A percentile compares a stretch with the other conserved stretches of the same genome.
Evolutionary conservation across 2,329 filamentous ascomycete species (phyloP).

Genomic region (Verticillium zaregamsianum): DNA sequence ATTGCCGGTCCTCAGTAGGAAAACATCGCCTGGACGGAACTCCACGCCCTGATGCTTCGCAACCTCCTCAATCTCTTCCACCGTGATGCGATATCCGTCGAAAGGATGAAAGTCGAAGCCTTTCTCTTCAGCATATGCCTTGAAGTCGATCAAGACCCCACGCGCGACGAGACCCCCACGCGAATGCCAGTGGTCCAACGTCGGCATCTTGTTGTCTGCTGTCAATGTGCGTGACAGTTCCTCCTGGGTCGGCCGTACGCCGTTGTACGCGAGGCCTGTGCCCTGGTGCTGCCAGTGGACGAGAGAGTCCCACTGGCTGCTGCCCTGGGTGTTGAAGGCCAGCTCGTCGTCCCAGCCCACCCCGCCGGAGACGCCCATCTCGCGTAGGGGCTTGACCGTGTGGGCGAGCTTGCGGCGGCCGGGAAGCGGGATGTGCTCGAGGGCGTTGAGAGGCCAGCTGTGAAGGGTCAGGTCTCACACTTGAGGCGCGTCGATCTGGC

Average conservation of each 20-base stretch:
- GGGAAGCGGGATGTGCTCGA: conserved; percentile 27
- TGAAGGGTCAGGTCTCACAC: background rate
- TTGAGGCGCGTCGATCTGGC: too few relatives aligned
- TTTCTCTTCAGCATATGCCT: conserved; percentile 43
- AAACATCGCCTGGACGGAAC: conserved; percentile 62
- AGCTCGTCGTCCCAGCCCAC: conserved; percentile 44
- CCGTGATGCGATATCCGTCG: conserved; percentile 47
- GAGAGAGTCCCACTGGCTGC: conserved; percentile 54
- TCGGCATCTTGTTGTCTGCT: conserved; percentile 26
- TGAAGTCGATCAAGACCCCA: conserved; percentile 54
- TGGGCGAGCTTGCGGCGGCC: conserved; percentile 31
- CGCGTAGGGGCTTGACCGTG: conserved; percentile 28
- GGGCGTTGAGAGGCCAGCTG: conserved; percentile 39
- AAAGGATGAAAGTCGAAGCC: conserved; percentile 48
- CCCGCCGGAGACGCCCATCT: conserved; percentile 19
- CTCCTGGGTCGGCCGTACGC: conserved; percentile 31
- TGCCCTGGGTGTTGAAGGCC: conserved; percentile 51
- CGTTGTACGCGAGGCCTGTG: conserved; percentile 45
- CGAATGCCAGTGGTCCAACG: conserved; percentile 46
- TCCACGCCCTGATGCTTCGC: conserved; percentile 57
- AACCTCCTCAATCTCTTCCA: conserved; percentile 51
- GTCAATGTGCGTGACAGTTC: conserved; percentile 20
- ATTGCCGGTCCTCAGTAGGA: conserved; percentile 61
- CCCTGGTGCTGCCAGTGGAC: conserved; percentile 41
- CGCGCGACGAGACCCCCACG: conserved; percentile 49